Base-by-base conservation (phyloP, 495 filamentous ascomycete genomes). In the Pseudomonodictys pantanalensis region DNA sequence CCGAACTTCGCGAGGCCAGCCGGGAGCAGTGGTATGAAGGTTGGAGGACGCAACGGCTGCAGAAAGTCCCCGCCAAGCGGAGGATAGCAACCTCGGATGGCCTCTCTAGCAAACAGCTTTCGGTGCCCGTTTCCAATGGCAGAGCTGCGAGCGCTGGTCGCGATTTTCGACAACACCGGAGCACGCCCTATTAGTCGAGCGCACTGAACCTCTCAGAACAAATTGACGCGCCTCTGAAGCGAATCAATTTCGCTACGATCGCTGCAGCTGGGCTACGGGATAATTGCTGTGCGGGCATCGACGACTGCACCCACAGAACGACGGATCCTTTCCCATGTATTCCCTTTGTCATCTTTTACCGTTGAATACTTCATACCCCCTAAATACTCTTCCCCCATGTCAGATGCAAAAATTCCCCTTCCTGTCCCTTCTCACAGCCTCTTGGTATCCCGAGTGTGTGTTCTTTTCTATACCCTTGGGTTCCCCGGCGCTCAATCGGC, bases 1-100 rank as follows among this genome's bases (percentile, higher is more conserved):
- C 80, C 15, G 93, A 98, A 68, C 79, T 98, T 60, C 87, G 92
- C 43, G 92, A 96, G 73, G 89, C 89, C 38, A 96, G 91, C 73
- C 82, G 90, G 49, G 91, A 95, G 74, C 78, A 89, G 57, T 97
- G 91, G 89, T 98, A 98, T 64, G 93, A 98, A 73, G 85, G 89
- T 63, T 98, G 93, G 93, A 83, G 93, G 74, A 97, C 86, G 29
- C 82, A 79, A 65, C 81, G 86, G 42, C 72, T 90, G 60, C 72
- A 74, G 56, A 69, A 23, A 12, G 44, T 30, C 17, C 30, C 22
- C 20, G 11, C 58, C 7, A 62, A 51, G 52, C 18, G 58, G 20
- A 52, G 58, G 10, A 33, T 55, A 25, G 52, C 52, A 12, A 62
- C 58, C 1, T 62, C 58, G 10, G 58, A 62, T 20, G 58, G 58